A percentile compares a stretch with the other conserved stretches of the same genome.
Conservation (phyloP, 2,329 filamentous ascomycete species). For the Huntiella abstrusa region DNA sequence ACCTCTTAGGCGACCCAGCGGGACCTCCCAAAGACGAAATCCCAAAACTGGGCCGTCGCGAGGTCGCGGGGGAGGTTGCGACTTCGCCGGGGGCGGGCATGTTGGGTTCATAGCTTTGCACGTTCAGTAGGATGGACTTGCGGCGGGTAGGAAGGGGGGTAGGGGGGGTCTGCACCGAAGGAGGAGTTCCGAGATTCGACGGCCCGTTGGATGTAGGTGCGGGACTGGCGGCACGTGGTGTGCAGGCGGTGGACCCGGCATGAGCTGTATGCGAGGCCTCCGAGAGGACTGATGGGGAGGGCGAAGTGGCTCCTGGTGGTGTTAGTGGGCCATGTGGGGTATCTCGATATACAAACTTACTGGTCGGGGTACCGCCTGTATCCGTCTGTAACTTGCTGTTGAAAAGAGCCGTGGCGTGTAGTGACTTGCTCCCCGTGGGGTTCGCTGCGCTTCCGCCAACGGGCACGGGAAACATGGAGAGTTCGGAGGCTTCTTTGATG, state of each 20-base stretch:
- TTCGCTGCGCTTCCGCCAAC: slow-evolving; percentile 1
- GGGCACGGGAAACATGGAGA: not conserved
- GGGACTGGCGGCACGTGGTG: not conserved
- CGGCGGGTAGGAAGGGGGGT: slow-evolving; percentile 27
- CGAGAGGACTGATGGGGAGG: not conserved
- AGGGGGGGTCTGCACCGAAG: not conserved
- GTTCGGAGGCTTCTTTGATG: too few species aligned
- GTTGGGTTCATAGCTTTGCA: slow-evolving; percentile 52
- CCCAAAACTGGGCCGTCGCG: slow-evolving; percentile 12
- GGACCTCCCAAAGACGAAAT: not conserved
- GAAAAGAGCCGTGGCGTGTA: slow-evolving; percentile 59
- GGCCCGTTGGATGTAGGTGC: not conserved
- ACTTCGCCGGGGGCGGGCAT: slow-evolving; percentile 53
- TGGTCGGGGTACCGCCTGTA: not conserved
- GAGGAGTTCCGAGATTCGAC: not conserved
- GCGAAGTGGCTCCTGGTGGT: not conserved
- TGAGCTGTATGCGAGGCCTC: not conserved
- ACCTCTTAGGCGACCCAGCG: slow-evolving; percentile 25
- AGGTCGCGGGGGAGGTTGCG: slow-evolving; percentile 22
- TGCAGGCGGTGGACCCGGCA: not conserved
- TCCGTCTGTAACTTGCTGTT: slow-evolving; percentile 31
- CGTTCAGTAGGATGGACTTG: slow-evolving; percentile 51
- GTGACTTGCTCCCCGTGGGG: slow-evolving; percentile 22
- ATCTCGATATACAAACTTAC: not conserved
- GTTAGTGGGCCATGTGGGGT: not conserved